A percentile compares a stretch with the other conserved stretches of the same genome.
These are phyloP conservation scores for Vanrija sp. DNA, from an alignment of 1,284 basidiomycete genomes.

Conservation along the genomic window DNA sequence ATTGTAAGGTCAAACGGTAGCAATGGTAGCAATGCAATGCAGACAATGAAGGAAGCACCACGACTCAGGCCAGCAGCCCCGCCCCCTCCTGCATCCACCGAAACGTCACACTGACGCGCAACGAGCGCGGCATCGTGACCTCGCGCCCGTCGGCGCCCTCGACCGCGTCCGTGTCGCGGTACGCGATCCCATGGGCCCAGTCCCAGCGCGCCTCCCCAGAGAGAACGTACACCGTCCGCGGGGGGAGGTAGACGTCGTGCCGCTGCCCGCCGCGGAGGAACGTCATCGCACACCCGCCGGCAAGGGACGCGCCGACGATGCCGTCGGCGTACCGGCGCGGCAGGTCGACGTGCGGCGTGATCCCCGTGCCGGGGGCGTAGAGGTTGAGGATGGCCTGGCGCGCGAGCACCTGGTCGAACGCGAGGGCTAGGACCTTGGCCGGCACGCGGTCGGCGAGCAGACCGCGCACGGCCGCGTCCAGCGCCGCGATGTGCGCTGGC, in stretches of 20 bases:
- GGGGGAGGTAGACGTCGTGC: conserved; percentile 47
- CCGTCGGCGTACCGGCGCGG: conserved; percentile 49
- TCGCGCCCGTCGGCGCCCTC: conserved; percentile 18
- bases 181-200: conserved; percentile 51
- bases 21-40: too few relatives aligned
- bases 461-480: conserved; percentile 15
- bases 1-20: too few relatives aligned
- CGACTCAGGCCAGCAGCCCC: conserved; percentile 28
- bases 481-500: conserved; percentile 20
- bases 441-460: conserved; percentile 17
- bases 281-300: conserved; percentile 40
- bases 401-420: conserved; percentile 31
- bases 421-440: background rate
- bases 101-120: conserved; percentile 45
- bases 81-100: conserved; percentile 46
- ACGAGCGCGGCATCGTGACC: conserved; percentile 31
- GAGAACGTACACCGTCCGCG: conserved; percentile 46
- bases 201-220: conserved; percentile 48
- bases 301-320: conserved; percentile 41
- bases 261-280: conserved; percentile 12
- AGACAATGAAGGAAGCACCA: background rate
- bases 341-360: conserved; percentile 51
- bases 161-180: conserved; percentile 21
- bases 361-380: conserved; percentile 50
- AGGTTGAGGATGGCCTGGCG: conserved; percentile 52